These are phyloP conservation scores for Kuraishia molischiana DNA, from an alignment of 805 yeast genomes.

Conservation along the genomic window DNA sequence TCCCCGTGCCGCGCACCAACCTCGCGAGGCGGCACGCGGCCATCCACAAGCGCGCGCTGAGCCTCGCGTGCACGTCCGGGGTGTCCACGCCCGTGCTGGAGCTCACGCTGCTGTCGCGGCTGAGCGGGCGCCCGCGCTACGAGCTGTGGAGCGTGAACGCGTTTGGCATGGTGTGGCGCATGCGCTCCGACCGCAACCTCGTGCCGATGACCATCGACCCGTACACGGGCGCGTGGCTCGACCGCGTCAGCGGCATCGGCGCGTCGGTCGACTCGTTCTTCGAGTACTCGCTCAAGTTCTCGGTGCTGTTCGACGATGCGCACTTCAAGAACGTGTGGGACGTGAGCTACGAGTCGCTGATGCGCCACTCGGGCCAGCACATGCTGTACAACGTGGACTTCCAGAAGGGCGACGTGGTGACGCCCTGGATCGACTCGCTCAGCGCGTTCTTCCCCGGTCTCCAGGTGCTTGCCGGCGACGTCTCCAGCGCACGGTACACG, in stretches of 20 bases:
- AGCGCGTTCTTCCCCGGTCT: constrained; percentile 88
- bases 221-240: constrained; percentile 40
- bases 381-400: constrained; percentile 48
- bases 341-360: constrained; percentile 47
- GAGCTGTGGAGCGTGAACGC: constrained; percentile 53
- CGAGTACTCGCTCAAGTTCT: constrained; percentile 75
- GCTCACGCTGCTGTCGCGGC: constrained; percentile 60
- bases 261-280: constrained; percentile 89
- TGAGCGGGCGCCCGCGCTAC: constrained; percentile 68
- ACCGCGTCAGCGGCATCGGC: constrained; percentile 68
- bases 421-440: constrained; percentile 76
- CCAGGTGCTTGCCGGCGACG: constrained; percentile 68
- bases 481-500: constrained; percentile 50
- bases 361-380: constrained; percentile 42
- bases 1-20: constrained; percentile 79
- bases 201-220: constrained; percentile 76
- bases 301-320: constrained; percentile 61
- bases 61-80: constrained; percentile 82
- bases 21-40: constrained; percentile 39
- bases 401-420: constrained; percentile 34
- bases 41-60: constrained; percentile 31
- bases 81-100: constrained; percentile 80
- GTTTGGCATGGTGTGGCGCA: constrained; percentile 61
- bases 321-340: constrained; percentile 46
- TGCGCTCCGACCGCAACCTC: constrained; percentile 50